phyloP scores from a whole-genome alignment of 2,329 filamentous ascomycete species.

The Tolypocladium amazonense region DNA sequence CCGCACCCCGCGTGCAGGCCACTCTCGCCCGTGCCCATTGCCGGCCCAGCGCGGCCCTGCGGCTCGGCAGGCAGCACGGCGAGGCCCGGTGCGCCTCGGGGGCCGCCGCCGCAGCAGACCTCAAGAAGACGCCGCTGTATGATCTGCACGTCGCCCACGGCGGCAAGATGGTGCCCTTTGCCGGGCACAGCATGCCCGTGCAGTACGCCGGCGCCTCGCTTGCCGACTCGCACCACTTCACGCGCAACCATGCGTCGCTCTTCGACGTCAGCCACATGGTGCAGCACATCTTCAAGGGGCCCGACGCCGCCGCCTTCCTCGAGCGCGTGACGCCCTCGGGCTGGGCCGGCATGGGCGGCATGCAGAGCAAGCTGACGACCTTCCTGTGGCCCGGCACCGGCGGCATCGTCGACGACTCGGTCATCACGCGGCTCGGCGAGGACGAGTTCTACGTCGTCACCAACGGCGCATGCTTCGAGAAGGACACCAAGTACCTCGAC shows the following conservation, averaged over 20 bases:
- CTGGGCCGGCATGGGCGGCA: constrained; percentile 49
- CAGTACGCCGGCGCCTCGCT: constrained; percentile 73
- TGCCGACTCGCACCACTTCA: constrained; percentile 80
- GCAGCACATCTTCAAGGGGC: constrained; percentile 75
- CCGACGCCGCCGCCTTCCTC: constrained; percentile 70
- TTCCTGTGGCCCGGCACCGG: constrained; percentile 71
- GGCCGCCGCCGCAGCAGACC: constrained; percentile 16
- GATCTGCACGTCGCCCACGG: constrained; percentile 68
- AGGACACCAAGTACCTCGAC: constrained; percentile 70
- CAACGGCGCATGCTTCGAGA: constrained; percentile 84
- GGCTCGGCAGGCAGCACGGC: constrained; percentile 4
- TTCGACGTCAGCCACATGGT: constrained; percentile 98
- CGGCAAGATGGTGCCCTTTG: constrained; percentile 95
- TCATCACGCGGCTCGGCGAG: constrained; percentile 69
- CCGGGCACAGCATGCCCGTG: constrained; percentile 85
- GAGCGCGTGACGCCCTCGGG: constrained; percentile 74
- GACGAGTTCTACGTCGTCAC: constrained; percentile 87
- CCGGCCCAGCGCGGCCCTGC: background rate
- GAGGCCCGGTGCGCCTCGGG: constrained; percentile 14
- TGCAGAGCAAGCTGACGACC: constrained; percentile 74
- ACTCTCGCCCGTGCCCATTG: constrained; percentile 6
- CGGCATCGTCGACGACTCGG: constrained; percentile 89
- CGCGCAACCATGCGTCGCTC: constrained; percentile 73
- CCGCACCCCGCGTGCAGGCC: constrained; percentile 13
- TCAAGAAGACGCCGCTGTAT: constrained; percentile 63